Base-by-base conservation (phyloP, 805 yeast species). In the Wickerhamiella vanderwaltii region DNA sequence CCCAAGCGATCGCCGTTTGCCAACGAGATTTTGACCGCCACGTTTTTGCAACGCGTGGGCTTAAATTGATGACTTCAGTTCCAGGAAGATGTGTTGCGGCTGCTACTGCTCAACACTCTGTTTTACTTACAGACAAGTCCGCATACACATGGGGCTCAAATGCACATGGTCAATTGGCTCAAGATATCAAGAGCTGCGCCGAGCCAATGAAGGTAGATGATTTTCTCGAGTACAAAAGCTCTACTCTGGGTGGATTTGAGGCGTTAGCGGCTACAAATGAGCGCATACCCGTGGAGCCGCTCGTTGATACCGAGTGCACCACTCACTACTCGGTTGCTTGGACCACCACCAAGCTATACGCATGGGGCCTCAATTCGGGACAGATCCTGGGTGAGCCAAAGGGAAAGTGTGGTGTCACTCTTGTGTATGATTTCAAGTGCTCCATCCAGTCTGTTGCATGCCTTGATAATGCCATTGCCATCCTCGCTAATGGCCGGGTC, bases 331-430 rank as follows among this genome's bases (percentile, higher is more conserved):
- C 39, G 9, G 39, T 35, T 3, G 49, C 37, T 6, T 38, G 23
- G 15, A 24, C 48, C 6, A 22, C 33, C 5, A 31, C 35, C 3
- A 41, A 39, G 16, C 29, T 51, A 5, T 53, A 46, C 41, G 37
- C 43, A 17, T 53, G 57, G 57, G 57, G 57, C 16, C 43, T 39
- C 3, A 51, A 53, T 30, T 36, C 44, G 2, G 57, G 55, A 25
- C 55, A 51, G 32, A 47, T 53, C 50, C 15, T 43, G 34, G 31
- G 26, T 15, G 26, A 43, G 24, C 46, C 43, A 5, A 17, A 9
- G 3, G 35, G 29, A 6, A 15, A 16, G 23, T 30, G 35, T 13
- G 20, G 25, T 11, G 35, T 38, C 16, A 6, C 35, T 13, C n/a
- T 13, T 6, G 13, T 38, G 2, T 23, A 34, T 15, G 34, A 38